A percentile compares a stretch with the other conserved stretches of the same genome.
These are phyloP conservation scores for Sparassis latifolia DNA, from an alignment of 1,284 basidiomycete genomes.

Conservation along the genomic window DNA sequence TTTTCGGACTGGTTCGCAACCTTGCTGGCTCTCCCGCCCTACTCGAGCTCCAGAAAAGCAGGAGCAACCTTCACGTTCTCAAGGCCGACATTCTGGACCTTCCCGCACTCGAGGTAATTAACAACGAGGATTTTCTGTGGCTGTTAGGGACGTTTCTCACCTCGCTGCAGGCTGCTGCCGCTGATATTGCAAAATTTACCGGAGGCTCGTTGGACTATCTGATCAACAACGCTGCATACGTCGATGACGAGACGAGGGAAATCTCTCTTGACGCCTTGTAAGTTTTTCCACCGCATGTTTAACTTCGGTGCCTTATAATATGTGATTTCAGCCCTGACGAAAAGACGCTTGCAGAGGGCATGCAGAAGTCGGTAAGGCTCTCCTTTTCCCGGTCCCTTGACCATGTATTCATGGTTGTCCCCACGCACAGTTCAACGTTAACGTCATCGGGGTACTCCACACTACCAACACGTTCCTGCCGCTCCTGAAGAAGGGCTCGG, in stretches of 20 bases:
- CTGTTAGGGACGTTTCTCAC: background rate
- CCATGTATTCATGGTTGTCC: background rate
- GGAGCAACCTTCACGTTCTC: slow-evolving; percentile 20
- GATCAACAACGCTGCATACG: slow-evolving; percentile 26
- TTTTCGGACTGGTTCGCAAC: slow-evolving; percentile 25
- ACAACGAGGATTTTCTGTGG: background rate
- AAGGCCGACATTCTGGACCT: slow-evolving; percentile 14
- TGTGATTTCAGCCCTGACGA: background rate
- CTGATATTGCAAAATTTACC: slow-evolving; percentile 18
- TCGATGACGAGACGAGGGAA: slow-evolving; percentile 2
- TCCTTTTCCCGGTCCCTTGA: background rate
- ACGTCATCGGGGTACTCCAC: slow-evolving; percentile 31
- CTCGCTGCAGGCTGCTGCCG: slow-evolving; percentile 12
- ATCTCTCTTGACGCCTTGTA: slow-evolving; percentile 12
- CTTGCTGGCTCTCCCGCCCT: slow-evolving; percentile 12
- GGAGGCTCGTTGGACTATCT: slow-evolving; percentile 27
- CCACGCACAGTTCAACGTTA: slow-evolving; percentile 22
- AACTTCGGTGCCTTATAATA: background rate
- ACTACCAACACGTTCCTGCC: slow-evolving; percentile 32
- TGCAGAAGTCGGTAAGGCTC: slow-evolving; percentile 14
- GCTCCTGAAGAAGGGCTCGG: slow-evolving; percentile 27
- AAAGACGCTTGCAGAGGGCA: slow-evolving; percentile 18
- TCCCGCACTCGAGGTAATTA: slow-evolving; percentile 14
- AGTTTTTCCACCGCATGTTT: background rate
- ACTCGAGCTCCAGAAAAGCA: slow-evolving; percentile 13